Evolutionary conservation across 2,329 filamentous ascomycete species (phyloP).

Genomic region (Elsinoe fawcettii): DNA sequence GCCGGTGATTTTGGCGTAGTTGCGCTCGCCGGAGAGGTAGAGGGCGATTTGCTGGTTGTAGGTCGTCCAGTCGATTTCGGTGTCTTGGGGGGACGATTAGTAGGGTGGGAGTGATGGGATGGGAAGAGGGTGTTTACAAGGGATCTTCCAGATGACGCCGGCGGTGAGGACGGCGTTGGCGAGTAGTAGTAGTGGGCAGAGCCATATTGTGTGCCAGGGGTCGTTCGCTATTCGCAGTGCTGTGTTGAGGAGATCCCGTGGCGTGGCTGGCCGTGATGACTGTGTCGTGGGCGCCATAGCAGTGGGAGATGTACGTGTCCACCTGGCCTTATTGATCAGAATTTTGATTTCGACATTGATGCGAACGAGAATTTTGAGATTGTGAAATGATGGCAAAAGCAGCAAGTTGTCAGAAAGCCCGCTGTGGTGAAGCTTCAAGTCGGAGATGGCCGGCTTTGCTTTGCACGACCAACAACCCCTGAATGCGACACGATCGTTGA

Average conservation of each 20-base stretch:
- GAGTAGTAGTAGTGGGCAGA: slow-evolving; percentile 59
- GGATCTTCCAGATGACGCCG: slow-evolving; percentile 69
- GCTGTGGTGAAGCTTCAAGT: too few relatives aligned
- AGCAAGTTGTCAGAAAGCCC: too few relatives aligned
- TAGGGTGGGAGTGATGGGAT: background rate
- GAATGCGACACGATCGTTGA: too few relatives aligned
- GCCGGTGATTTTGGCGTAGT: slow-evolving; percentile 79
- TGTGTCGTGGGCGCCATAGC: too few relatives aligned
- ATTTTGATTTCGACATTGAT: too few relatives aligned
- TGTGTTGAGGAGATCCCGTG: slow-evolving; percentile 32
- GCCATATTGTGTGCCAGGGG: slow-evolving; percentile 52
- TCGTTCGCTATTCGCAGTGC: slow-evolving; percentile 42
- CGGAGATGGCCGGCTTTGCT: too few relatives aligned
- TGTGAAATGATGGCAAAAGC: background rate
- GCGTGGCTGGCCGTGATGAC: background rate
- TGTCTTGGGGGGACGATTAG: slow-evolving; percentile 51
- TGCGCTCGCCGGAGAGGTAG: slow-evolving; percentile 73
- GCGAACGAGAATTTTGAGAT: too few relatives aligned
- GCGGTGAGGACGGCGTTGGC: slow-evolving; percentile 65
- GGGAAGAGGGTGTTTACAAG: slow-evolving; percentile 50
- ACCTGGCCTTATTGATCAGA: too few relatives aligned
- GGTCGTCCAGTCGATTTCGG: slow-evolving; percentile 94
- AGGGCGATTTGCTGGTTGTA: slow-evolving; percentile 92
- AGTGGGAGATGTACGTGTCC: too few relatives aligned
- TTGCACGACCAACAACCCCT: too few relatives aligned